These are phyloP conservation scores for Gossypium trilobum DNA, from an alignment of 441 rosid genomes.

Conservation along the genomic window DNA sequence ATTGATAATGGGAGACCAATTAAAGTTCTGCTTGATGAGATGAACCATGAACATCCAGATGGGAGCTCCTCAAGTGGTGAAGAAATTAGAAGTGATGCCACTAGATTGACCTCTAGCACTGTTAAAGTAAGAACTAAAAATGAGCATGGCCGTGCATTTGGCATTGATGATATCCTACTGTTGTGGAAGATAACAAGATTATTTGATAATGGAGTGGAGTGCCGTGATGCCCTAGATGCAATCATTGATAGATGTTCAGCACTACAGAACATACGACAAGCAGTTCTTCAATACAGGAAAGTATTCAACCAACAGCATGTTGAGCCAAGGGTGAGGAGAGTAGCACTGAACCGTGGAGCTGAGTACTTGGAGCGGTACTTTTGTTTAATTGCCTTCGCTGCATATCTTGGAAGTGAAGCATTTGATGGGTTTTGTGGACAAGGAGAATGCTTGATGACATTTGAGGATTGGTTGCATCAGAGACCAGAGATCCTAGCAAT, in stretches of 20 bases:
- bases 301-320: conserved; percentile 85
- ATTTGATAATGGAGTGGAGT: conserved; percentile 85
- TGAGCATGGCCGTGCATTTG: conserved; percentile 62
- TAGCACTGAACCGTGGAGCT: conserved; percentile 90
- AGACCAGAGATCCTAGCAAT: conserved; percentile 93
- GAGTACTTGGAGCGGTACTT: conserved; percentile 92
- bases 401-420: conserved; percentile 96
- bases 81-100: conserved; percentile 52
- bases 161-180: conserved; percentile 81
- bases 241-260: conserved; percentile 94
- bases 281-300: conserved; percentile 80
- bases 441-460: conserved; percentile 73
- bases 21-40: conserved; percentile 49
- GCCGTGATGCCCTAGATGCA: conserved; percentile 91
- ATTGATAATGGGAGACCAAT: conserved; percentile 84
- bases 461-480: conserved; percentile 83
- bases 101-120: conserved; percentile 28
- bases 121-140: conserved; percentile 32
- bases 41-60: conserved; percentile 57
- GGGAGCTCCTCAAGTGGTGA: conserved; percentile 92
- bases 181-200: conserved; percentile 89
- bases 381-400: conserved; percentile 89
- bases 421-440: conserved; percentile 79
- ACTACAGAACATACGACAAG: conserved; percentile 87
- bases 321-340: conserved; percentile 85